A percentile compares a stretch with the other conserved stretches of the same genome.
Evolutionary conservation across 2,329 filamentous ascomycete genomes (phyloP).

Genomic region (Nemania serpens): DNA sequence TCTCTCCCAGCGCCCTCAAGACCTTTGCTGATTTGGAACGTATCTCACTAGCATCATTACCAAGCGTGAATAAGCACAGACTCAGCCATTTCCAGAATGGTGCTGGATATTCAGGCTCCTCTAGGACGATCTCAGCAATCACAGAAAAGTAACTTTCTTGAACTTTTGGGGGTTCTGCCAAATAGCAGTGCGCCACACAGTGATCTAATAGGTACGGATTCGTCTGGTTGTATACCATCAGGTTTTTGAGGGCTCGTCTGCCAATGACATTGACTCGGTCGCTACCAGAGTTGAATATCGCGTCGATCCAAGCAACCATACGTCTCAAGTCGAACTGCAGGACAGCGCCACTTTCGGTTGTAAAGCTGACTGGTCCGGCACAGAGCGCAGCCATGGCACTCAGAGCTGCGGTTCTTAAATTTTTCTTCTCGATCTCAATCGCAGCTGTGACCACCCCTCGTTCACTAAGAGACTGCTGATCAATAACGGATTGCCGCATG

Average conservation of each 20-base stretch:
- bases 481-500: constrained; percentile 83
- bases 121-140: constrained; percentile 82
- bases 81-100: constrained; percentile 91
- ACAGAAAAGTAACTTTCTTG: constrained; percentile 96
- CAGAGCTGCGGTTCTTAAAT: constrained; percentile 84
- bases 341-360: constrained; percentile 83
- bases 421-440: constrained; percentile 96
- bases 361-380: constrained; percentile 81
- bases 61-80: constrained; percentile 87
- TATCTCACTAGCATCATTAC: constrained; percentile 87
- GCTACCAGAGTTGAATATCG: constrained; percentile 89
- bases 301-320: constrained; percentile 94
- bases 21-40: constrained; percentile 85
- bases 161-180: constrained; percentile 78
- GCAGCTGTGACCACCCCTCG: constrained; percentile 80
- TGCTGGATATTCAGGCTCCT: constrained; percentile 79
- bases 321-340: constrained; percentile 90
- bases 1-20: constrained; percentile 79
- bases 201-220: constrained; percentile 84
- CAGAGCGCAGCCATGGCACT: constrained; percentile 96
- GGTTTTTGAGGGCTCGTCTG: constrained; percentile 81
- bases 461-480: constrained; percentile 76
- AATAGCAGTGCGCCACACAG: constrained; percentile 89
- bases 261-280: constrained; percentile 93
- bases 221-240: constrained; percentile 89